Percentiles rank a stretch among this genome's conserved stretches.
phyloP scores from a whole-genome alignment of 176 grass and related monocot genomes.

The Poa pratensis region DNA sequence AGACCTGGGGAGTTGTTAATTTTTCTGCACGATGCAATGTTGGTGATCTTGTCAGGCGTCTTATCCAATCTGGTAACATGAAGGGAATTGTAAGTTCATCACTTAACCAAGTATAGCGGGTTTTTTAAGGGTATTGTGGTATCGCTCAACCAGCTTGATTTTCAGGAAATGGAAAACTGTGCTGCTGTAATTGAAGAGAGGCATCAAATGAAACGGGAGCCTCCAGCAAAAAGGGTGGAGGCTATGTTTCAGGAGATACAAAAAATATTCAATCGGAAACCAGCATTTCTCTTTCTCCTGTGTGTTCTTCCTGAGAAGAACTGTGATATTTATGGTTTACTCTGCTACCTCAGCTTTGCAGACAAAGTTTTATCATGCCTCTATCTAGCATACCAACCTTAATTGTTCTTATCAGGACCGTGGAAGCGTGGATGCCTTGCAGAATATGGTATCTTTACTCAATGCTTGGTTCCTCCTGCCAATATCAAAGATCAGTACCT shows the following conservation, averaged over 20 bases:
- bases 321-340: conserved; percentile 46
- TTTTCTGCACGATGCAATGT: conserved; percentile 39
- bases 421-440: conserved; percentile 69
- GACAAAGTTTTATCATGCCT: neutral
- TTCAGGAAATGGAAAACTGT: conserved; percentile 47
- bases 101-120: neutral
- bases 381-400: neutral
- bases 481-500: conserved; percentile 68
- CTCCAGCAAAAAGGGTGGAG: conserved; percentile 51
- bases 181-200: conserved; percentile 48
- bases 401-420: conserved; percentile 47
- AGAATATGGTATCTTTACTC: conserved; percentile 57
- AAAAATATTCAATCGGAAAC: neutral
- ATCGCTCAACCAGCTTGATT: neutral
- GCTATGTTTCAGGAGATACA: conserved; percentile 48
- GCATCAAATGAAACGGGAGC: conserved; percentile 28
- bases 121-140: neutral
- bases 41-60: conserved; percentile 16
- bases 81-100: conserved; percentile 61
- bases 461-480: conserved; percentile 56
- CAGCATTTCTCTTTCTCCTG: conserved; percentile 58
- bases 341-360: neutral
- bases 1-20: conserved; percentile 38
- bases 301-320: conserved; percentile 74
- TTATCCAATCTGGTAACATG: conserved; percentile 37